Conservation (phyloP, 345 rosid genomes). For the Garcia nutans region DNA sequence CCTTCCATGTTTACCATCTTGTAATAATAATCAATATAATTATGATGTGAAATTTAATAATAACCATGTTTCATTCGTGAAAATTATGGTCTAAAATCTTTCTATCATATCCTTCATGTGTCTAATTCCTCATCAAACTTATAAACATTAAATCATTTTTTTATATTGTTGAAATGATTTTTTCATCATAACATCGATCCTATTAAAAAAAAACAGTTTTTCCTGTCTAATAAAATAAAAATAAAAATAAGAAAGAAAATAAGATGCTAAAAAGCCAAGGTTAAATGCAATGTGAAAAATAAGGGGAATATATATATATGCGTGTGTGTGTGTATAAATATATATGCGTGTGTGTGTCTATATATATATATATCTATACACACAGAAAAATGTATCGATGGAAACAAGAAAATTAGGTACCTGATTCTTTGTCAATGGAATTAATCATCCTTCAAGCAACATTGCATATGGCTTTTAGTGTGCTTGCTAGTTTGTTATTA, state of each 20-base stretch:
- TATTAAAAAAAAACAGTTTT: too few relatives aligned
- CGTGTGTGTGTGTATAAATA: too few relatives aligned
- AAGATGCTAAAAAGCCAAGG: not conserved
- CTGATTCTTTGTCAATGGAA: not conserved
- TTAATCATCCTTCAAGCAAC: slow-evolving; percentile 15
- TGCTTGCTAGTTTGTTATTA: slow-evolving; percentile 1
- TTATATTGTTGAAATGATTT: too few relatives aligned
- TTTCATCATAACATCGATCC: too few relatives aligned
- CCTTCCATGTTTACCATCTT: slow-evolving; percentile 11
- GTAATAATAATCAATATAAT: slow-evolving; percentile 1
- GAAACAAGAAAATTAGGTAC: slow-evolving; percentile 9
- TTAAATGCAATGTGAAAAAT: too few relatives aligned
- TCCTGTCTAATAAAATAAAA: not conserved
- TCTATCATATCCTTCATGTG: not conserved
- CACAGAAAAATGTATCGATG: not conserved
- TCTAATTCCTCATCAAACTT: not conserved
- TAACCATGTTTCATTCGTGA: not conserved
- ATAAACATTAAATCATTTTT: too few relatives aligned
- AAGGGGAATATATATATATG: too few relatives aligned
- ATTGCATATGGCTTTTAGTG: slow-evolving; percentile 5
- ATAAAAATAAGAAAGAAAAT: too few relatives aligned
- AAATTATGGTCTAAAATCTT: not conserved
- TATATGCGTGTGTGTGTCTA: too few relatives aligned
- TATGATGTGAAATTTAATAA: too few relatives aligned
- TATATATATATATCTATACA: too few relatives aligned